Conservation (phyloP, 23 red algal species). For the Gracilaria vermiculophylla region DNA sequence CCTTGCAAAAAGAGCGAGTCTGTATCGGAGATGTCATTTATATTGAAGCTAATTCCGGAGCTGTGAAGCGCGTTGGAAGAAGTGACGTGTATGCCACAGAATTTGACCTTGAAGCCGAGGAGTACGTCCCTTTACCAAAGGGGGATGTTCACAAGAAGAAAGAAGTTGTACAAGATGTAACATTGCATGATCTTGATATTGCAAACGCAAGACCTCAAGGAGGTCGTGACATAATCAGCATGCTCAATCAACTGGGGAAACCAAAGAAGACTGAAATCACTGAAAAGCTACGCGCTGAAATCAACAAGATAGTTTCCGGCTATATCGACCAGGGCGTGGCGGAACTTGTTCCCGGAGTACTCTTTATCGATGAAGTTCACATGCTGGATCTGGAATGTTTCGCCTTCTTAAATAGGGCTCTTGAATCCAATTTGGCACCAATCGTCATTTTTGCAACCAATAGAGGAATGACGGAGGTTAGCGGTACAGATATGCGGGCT, state of each 20-base stretch:
- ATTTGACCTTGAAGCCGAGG: slow-evolving; percentile 97
- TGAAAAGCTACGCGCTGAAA: slow-evolving; percentile 90
- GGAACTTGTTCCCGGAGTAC: slow-evolving; percentile 94
- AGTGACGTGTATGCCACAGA: slow-evolving; percentile 91
- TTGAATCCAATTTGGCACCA: slow-evolving; percentile 95
- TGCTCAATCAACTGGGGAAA: slow-evolving; percentile 90
- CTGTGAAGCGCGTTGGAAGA: slow-evolving; percentile 95
- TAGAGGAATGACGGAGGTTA: slow-evolving; percentile 90
- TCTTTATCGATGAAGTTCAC: slow-evolving; percentile 99
- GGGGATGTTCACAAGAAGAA: slow-evolving; percentile 90
- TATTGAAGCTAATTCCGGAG: slow-evolving; percentile 91
- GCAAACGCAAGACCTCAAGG: slow-evolving; percentile 94
- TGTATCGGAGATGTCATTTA: slow-evolving; percentile 93
- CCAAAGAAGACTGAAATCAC: slow-evolving; percentile 98
- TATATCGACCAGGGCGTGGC: slow-evolving; percentile 91
- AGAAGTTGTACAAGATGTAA: slow-evolving; percentile 97
- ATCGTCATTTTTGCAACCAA: slow-evolving; percentile 96
- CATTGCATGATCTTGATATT: slow-evolving; percentile 94
- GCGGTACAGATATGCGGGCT: slow-evolving; percentile 84
- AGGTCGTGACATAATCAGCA: slow-evolving; percentile 83
- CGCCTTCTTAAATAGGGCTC: slow-evolving; percentile 86
- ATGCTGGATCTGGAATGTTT: slow-evolving; percentile 98
- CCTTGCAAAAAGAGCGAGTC: slow-evolving; percentile 82
- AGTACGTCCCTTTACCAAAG: slow-evolving; percentile 97
- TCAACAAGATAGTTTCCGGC: slow-evolving; percentile 92